Percentiles rank a stretch among this genome's conserved stretches.
Conservation (phyloP, 768 basidiomycete genomes). For the Lactifluus hygrophoroides region DNA sequence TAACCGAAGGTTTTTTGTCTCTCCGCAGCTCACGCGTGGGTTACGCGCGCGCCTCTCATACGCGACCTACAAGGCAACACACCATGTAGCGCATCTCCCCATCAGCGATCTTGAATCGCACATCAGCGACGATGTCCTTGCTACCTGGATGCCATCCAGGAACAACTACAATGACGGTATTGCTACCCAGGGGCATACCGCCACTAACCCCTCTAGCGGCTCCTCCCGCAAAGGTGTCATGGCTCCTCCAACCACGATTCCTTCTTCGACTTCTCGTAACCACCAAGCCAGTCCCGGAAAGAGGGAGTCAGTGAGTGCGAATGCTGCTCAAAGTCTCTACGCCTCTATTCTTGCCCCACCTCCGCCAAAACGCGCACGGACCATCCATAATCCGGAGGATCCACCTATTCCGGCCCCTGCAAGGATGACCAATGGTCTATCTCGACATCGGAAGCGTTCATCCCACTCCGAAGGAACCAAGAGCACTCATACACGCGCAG, state of each 20-base stretch:
- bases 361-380: conserved; percentile 66
- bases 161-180: conserved; percentile 45
- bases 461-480: conserved; percentile 15
- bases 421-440: conserved; percentile 24
- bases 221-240: conserved; percentile 33
- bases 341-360: conserved; percentile 69
- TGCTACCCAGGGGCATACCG: conserved; percentile 39
- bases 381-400: conserved; percentile 66
- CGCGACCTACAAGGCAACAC: conserved; percentile 75
- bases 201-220: conserved; percentile 24
- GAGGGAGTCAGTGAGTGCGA: conserved; percentile 28
- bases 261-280: conserved; percentile 14
- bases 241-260: conserved; percentile 32
- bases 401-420: conserved; percentile 53
- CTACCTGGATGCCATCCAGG: conserved; percentile 22
- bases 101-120: conserved; percentile 68
- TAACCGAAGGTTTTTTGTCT: conserved; percentile 23
- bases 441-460: conserved; percentile 22
- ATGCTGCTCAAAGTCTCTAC: conserved; percentile 54
- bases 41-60: conserved; percentile 75
- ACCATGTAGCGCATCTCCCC: conserved; percentile 58
- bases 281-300: conserved; percentile 19
- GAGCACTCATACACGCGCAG: conserved; percentile 6
- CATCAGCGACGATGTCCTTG: conserved; percentile 32
- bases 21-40: conserved; percentile 63